A percentile compares a stretch with the other conserved stretches of the same genome.
phyloP scores from a whole-genome alignment of 179 eudicot genomes.

The Nepenthes alata region DNA sequence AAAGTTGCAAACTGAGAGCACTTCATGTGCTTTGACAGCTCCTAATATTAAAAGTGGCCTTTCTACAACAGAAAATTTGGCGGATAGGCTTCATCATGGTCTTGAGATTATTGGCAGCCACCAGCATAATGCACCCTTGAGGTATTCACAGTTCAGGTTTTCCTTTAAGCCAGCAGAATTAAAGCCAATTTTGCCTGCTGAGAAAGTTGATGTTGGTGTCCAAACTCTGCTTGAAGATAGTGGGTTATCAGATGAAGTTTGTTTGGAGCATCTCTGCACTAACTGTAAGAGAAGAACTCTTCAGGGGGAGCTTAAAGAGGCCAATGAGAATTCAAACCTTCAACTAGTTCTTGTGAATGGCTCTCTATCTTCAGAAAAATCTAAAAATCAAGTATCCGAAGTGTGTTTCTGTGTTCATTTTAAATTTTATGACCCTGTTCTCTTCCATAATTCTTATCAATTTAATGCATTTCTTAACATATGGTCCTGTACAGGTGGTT shows the following conservation, averaged over 20 bases:
- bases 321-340: constrained; percentile 34
- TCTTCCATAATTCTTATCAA: background rate
- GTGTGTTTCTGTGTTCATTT: constrained; percentile 26
- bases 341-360: constrained; percentile 62
- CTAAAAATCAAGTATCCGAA: constrained; percentile 64
- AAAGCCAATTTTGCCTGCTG: constrained; percentile 34
- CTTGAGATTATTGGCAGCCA: constrained; percentile 61
- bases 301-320: constrained; percentile 25
- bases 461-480: constrained; percentile 1
- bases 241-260: constrained; percentile 27
- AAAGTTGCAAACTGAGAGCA: constrained; percentile 28
- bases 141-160: constrained; percentile 62
- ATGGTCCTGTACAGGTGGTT: constrained; percentile 56
- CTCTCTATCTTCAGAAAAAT: constrained; percentile 38
- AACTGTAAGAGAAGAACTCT: constrained; percentile 51
- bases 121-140: constrained; percentile 46
- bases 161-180: constrained; percentile 58
- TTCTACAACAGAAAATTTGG: constrained; percentile 48
- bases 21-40: constrained; percentile 20
- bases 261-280: constrained; percentile 32
- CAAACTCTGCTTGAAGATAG: constrained; percentile 42
- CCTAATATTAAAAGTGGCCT: constrained; percentile 12
- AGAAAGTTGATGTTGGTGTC: constrained; percentile 69
- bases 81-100: constrained; percentile 80
- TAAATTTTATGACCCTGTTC: background rate